Conservation (phyloP, 345 rosid species). For the Eucalyptus erythrocorys region DNA sequence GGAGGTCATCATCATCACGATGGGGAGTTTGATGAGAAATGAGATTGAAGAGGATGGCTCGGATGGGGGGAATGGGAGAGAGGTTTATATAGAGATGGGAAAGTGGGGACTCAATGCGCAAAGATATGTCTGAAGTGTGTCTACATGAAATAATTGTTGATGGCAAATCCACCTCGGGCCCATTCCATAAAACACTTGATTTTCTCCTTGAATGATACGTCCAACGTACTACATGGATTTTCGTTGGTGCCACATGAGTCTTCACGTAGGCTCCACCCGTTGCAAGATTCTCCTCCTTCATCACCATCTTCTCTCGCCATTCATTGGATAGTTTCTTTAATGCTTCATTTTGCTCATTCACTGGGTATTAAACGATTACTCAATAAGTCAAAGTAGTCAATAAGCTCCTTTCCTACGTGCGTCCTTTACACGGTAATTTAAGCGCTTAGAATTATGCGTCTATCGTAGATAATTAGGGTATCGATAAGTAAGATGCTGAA, state of each 20-base stretch:
- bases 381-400: not conserved
- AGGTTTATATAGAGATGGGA: not conserved
- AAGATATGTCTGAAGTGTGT: not conserved
- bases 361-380: not conserved
- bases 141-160: not conserved
- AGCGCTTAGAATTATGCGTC: not conserved
- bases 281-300: not conserved
- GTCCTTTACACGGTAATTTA: not conserved
- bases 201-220: too few relatives aligned
- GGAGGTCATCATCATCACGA: not conserved
- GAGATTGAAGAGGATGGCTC: not conserved
- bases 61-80: not conserved
- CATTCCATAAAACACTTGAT: not conserved
- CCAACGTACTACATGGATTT: not conserved
- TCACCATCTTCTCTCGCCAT: not conserved
- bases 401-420: not conserved
- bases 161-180: not conserved
- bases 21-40: not conserved
- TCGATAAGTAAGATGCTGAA: not conserved
- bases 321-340: not conserved
- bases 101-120: not conserved
- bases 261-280: not conserved
- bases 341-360: not conserved
- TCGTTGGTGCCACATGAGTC: not conserved
- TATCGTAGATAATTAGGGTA: not conserved